These are phyloP conservation scores for Yamadazyma laniorum DNA, from an alignment of 805 yeast species.

Conservation along the genomic window DNA sequence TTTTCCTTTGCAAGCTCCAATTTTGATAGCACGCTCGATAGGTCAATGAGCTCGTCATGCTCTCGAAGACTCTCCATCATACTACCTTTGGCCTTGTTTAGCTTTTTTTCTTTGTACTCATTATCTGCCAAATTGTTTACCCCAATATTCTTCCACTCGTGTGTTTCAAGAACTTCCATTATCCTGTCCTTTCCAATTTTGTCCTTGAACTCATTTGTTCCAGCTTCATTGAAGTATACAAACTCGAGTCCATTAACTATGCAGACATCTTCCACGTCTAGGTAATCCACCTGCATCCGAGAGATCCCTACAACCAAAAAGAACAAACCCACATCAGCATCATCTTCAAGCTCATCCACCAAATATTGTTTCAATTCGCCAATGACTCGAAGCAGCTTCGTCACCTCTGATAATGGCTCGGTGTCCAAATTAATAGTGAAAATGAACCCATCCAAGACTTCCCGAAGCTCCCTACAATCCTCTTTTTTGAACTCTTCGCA, in stretches of 20 bases:
- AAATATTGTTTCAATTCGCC: constrained; percentile 5
- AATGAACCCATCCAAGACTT: constrained; percentile 45
- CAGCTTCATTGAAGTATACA: constrained; percentile 29
- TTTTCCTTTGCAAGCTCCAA: constrained; percentile 35
- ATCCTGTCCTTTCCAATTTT: constrained; percentile 42
- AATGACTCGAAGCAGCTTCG: constrained; percentile 18
- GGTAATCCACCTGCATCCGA: constrained; percentile 4
- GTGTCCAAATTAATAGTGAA: constrained; percentile 34
- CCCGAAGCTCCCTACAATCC: constrained; percentile 44
- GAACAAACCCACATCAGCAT: no score
- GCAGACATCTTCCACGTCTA: constrained; percentile 39
- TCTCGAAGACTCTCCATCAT: constrained; percentile 26
- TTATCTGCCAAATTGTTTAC: constrained; percentile 7
- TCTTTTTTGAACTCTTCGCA: constrained; percentile 32
- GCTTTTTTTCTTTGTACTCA: constrained; percentile 21
- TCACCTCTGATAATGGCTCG: constrained; percentile 21
- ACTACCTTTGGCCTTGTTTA: constrained; percentile 16
- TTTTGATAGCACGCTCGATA: constrained; percentile 31
- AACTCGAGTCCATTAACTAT: constrained; percentile 44
- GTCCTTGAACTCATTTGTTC: constrained; percentile 44
- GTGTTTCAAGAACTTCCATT: constrained; percentile 46
- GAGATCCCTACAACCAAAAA: constrained; percentile 31
- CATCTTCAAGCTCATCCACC: constrained; percentile 6
- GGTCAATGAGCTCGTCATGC: constrained; percentile 20
- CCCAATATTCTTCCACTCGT: constrained; percentile 43